These are phyloP conservation scores for Butyriboletus loyo DNA, from an alignment of 768 basidiomycete species.

Conservation along the genomic window DNA sequence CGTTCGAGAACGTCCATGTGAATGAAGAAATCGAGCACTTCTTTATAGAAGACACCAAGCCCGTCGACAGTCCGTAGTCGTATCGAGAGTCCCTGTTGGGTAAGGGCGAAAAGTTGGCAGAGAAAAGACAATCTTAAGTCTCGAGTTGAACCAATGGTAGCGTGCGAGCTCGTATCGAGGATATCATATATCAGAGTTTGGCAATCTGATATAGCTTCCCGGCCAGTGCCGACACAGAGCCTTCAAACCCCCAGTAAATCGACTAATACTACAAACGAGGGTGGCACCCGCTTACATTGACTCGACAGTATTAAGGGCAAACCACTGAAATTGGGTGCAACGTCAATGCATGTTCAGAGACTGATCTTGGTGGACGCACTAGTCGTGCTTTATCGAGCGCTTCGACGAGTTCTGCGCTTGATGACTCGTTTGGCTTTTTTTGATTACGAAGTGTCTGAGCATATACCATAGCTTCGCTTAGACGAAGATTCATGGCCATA, in stretches of 20 bases:
- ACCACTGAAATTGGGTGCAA: constrained; percentile 33
- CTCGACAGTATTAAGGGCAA: constrained; percentile 37
- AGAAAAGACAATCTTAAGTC: constrained; percentile 38
- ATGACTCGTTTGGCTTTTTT: constrained; percentile 26
- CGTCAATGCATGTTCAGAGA: constrained; percentile 13
- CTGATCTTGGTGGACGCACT: constrained; percentile 24
- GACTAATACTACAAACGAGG: neutral
- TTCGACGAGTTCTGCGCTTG: constrained; percentile 31
- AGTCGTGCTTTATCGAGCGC: constrained; percentile 37
- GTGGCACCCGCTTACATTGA: constrained; percentile 31
- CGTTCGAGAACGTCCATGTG: constrained; percentile 37
- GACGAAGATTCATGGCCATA: constrained; percentile 45
- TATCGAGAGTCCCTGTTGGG: constrained; percentile 32
- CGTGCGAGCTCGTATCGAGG: constrained; percentile 26
- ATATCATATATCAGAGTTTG: constrained; percentile 29
- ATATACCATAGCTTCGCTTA: constrained; percentile 36
- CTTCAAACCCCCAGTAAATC: constrained; percentile 22
- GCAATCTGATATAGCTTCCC: constrained; percentile 37
- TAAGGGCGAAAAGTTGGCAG: constrained; percentile 34
- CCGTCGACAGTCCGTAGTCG: constrained; percentile 26
- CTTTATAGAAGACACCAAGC: constrained; percentile 34
- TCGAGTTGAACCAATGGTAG: constrained; percentile 22
- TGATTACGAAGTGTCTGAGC: constrained; percentile 29
- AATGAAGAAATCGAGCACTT: constrained; percentile 30
- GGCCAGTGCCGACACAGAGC: constrained; percentile 42